Evolutionary conservation across 2,329 filamentous ascomycete species (phyloP), one percentile per base, ranked within the genome.

Genomic region (Aspergillus aculeatus): DNA sequence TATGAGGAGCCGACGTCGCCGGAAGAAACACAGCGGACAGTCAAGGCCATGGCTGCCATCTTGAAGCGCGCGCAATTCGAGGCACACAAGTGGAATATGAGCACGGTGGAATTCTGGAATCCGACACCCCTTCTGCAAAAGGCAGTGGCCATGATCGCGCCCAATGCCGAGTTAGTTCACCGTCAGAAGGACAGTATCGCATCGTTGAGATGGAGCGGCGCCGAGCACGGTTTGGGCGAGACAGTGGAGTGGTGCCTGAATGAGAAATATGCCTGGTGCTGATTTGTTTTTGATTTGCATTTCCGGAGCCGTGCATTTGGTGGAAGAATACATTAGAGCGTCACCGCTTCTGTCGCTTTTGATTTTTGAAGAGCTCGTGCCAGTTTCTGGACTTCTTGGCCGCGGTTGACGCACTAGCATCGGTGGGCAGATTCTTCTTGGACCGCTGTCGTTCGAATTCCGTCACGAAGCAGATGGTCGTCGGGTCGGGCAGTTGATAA

Each of bases 101-200:
- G 82, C 47, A 82, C 85, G 50, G 85, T 96, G 3, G 84, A 92
- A 72, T 80, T 94, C 54, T 98, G 94, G 94, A 96, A 95, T 71
- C 92, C 93, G 0, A 83, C 83, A 4, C 78, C 84, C 6, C 68
- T 82, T 63, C 72, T 87, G 26, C 64, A 79, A 53, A 71, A 77
- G 59, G 78, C 80, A 2, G 77, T 78, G 47, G 69, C 73, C 50
- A 56, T 75, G 54, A 52, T 79, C 50, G 71, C 78, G 51, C 72
- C 74, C 4, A 67, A 69, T 29, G 74, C 71, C 47, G 59, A 77
- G 54, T 62, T 81, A 31, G 69, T 80, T 38, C 75, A 80, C 48
- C 75, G 80, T 48, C 79, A 82, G 56, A 73, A 78, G 63, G 75
- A 73, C 59, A 80, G 80, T 62, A 77, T 82, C 63, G 70, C 77